phyloP scores from a whole-genome alignment of 305 asterid species.

The Rubia peregrina region DNA sequence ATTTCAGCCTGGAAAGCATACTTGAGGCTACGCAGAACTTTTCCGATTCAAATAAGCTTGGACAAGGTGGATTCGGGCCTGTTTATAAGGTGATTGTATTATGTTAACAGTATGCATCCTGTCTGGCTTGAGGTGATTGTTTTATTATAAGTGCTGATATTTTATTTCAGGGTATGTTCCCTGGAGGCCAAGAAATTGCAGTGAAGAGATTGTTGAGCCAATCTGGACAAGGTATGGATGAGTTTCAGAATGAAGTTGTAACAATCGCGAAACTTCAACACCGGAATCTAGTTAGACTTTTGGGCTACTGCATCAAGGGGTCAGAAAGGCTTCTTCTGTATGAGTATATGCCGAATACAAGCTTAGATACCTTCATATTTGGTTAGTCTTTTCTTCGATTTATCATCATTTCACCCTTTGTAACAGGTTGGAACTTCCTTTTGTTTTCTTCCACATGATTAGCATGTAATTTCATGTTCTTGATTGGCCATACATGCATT shows the following conservation, averaged over 20 bases:
- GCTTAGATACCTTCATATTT: not conserved
- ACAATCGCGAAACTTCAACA: not conserved
- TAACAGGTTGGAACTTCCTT: too few relatives aligned
- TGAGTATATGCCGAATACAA: conserved; percentile 1
- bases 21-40: conserved; percentile 37
- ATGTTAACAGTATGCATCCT: too few relatives aligned
- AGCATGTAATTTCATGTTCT: not conserved
- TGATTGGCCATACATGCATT: not conserved
- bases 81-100: conserved; percentile 17
- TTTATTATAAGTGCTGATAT: not conserved
- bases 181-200: not conserved
- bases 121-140: not conserved
- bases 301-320: conserved; percentile 4
- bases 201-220: not conserved
- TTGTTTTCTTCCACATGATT: not conserved
- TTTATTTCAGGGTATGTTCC: not conserved
- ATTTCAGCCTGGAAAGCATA: conserved; percentile 24
- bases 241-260: not conserved
- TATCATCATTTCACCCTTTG: not conserved
- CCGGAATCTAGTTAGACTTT: not conserved
- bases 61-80: conserved; percentile 48
- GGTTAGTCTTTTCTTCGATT: not conserved
- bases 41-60: conserved; percentile 39
- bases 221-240: not conserved
- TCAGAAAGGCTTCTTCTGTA: not conserved